phyloP scores from a whole-genome alignment of 352 stramenopile species.

The Globisporangium iwayamae region DNA sequence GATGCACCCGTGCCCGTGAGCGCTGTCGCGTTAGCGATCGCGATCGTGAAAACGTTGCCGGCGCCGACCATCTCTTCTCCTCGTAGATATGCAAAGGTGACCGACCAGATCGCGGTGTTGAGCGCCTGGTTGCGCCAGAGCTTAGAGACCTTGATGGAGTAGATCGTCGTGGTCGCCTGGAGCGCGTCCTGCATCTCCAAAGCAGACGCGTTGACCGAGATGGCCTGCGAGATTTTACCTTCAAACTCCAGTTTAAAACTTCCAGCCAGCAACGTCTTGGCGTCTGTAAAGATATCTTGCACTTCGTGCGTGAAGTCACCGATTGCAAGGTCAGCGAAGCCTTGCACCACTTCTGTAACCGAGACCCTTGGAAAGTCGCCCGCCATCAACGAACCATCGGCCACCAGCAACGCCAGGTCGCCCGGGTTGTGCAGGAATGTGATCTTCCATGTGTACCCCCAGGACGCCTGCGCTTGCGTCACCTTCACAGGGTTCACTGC shows the following conservation, averaged over 20 bases:
- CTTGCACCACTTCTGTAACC: slow-evolving; percentile 76
- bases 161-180: slow-evolving; percentile 75
- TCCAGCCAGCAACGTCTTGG: slow-evolving; percentile 51
- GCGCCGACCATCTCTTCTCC: slow-evolving; percentile 91
- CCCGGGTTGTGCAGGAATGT: slow-evolving; percentile 88
- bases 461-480: slow-evolving; percentile 44
- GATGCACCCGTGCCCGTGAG: slow-evolving; percentile 62
- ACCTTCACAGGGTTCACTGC: slow-evolving; percentile 79
- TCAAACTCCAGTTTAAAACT: slow-evolving; percentile 91
- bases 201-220: slow-evolving; percentile 72
- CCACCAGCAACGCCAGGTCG: slow-evolving; percentile 84
- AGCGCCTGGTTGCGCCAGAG: slow-evolving; percentile 29
- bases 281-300: slow-evolving; percentile 85
- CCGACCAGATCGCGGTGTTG: slow-evolving; percentile 85
- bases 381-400: slow-evolving; percentile 76
- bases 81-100: slow-evolving; percentile 92
- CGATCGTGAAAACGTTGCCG: slow-evolving; percentile 85
- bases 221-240: slow-evolving; percentile 68
- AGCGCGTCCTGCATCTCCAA: slow-evolving; percentile 84
- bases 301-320: slow-evolving; percentile 93
- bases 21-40: slow-evolving; percentile 37
- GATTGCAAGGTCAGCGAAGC: slow-evolving; percentile 86
- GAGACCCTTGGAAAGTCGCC: slow-evolving; percentile 85
- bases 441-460: slow-evolving; percentile 91
- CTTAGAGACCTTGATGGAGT: slow-evolving; percentile 80